Conservation (phyloP, 768 basidiomycete genomes). For the Sporobolomyces phaffii region DNA sequence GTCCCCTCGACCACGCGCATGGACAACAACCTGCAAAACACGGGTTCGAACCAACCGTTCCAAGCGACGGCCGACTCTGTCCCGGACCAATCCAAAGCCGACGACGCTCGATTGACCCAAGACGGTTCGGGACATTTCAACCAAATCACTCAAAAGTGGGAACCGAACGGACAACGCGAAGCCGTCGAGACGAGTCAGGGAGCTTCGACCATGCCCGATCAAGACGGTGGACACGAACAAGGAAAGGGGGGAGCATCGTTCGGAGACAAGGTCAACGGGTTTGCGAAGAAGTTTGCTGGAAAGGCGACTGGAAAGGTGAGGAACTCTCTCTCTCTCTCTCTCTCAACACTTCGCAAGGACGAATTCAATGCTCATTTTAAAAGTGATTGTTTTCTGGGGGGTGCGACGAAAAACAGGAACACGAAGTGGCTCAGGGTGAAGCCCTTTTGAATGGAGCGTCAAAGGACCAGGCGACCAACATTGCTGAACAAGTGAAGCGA, state of each 20-base stretch:
- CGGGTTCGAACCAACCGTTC: slow-evolving; percentile 1
- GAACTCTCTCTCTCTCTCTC: not conserved
- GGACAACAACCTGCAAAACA: slow-evolving; percentile 18
- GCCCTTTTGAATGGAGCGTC: slow-evolving; percentile 5
- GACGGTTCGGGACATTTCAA: slow-evolving; percentile 7
- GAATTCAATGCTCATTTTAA: slow-evolving; percentile 63
- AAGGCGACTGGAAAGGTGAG: slow-evolving; percentile 57
- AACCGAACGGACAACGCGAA: not conserved
- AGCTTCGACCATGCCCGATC: not conserved
- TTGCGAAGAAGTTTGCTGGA: slow-evolving; percentile 5
- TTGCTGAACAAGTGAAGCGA: slow-evolving; percentile 73
- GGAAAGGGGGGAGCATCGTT: too few species aligned
- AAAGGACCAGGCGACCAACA: slow-evolving; percentile 64
- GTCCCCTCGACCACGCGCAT: not conserved
- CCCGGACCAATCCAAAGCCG: not conserved
- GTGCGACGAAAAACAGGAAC: slow-evolving; percentile 63
- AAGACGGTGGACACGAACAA: not conserved
- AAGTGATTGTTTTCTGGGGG: slow-evolving; percentile 78
- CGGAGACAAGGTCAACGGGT: not conserved
- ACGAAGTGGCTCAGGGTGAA: slow-evolving; percentile 1
- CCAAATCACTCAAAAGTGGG: slow-evolving; percentile 15
- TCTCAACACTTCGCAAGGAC: not conserved
- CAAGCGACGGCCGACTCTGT: not conserved
- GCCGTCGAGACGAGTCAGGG: not conserved
- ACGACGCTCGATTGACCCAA: not conserved